These are phyloP conservation scores for Haplosporangium sp. DNA, from an alignment of 371 early-diverging fungal species.

Conservation along the genomic window DNA sequence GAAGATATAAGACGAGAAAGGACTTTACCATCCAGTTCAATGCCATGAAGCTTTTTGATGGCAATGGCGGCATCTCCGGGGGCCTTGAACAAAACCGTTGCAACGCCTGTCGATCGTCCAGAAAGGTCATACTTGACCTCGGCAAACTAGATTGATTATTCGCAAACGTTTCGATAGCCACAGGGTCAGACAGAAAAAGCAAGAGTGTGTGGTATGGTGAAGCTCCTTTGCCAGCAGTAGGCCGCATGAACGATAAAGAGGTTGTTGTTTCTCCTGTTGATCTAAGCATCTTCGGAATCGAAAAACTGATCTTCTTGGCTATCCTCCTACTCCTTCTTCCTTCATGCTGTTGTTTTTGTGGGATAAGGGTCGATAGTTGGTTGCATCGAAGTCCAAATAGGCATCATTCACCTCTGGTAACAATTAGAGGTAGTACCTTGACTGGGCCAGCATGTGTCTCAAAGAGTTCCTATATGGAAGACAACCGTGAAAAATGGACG, in stretches of 20 bases:
- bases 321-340: too few relatives aligned
- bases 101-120: conserved; percentile 74
- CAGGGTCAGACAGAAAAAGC: too few relatives aligned
- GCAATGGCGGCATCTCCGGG: conserved; percentile 65
- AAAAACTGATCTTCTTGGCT: too few relatives aligned
- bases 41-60: conserved; percentile 65
- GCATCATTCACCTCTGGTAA: too few relatives aligned
- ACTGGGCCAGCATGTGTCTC: conserved; percentile 51
- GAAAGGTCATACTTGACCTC: conserved; percentile 64
- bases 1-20: background rate
- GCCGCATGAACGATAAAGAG: too few relatives aligned
- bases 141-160: conserved; percentile 25
- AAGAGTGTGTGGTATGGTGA: too few relatives aligned
- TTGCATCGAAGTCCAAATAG: too few relatives aligned
- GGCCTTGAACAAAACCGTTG: conserved; percentile 66
- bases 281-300: too few relatives aligned
- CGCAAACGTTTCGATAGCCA: background rate
- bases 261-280: too few relatives aligned
- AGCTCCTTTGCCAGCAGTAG: too few relatives aligned
- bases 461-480: conserved; percentile 31
- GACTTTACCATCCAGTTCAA: conserved; percentile 69
- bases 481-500: background rate
- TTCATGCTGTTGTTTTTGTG: too few relatives aligned
- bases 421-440: conserved; percentile 35
- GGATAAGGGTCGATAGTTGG: too few relatives aligned